Base-by-base conservation (phyloP, 106 monocot species). In the Hemerocallis citrina region DNA sequence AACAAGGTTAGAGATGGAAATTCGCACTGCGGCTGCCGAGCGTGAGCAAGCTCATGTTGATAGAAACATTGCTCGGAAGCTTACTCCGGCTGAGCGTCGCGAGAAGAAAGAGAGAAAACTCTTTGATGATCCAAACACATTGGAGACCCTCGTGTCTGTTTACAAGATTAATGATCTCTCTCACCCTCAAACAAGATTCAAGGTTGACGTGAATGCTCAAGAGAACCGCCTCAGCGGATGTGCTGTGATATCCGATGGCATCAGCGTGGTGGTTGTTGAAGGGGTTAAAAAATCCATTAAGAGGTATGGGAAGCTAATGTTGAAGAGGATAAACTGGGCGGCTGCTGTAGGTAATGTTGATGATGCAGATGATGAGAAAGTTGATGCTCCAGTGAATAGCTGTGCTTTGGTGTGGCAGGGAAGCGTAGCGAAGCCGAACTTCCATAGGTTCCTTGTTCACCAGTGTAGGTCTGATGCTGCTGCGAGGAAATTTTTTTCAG, bases 51-150 rank as follows among this genome's bases (percentile, higher is more conserved):
- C 95, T 41, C 95, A 95, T 38, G 78, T 81, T 4, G 89, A 95
- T 55, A 67, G 95, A 55, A 95, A 95, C 45, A 86, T 83, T 52
- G 80, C 86, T 7, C 89, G 95, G 33, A 95, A 86, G 69, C 86
- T 95, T 21, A 95, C 94, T 9, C 94, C 94, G 3, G 80, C 89
- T 21, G 89, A 95, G 65, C 79, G 83, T 0, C 85, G 89, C 22
- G 89, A 95, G 67, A 95, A 95, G 74, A 95, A 89, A 40, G 89
- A 95, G 56, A 83, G 68, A 66, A 95, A 95, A 45, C 86, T 95
- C 14, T 95, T 95, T 24, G 89, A 86, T 8, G 95, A 89, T 59
- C 68, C 72, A 1, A 74, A 56, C 60, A 68, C 72, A 10, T 31
- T 79, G 55, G 95, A 95, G 65, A 84, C 86, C 30, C 61, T 86